These are phyloP conservation scores for Angophora floribunda DNA, from an alignment of 345 rosid species.

Conservation along the genomic window DNA sequence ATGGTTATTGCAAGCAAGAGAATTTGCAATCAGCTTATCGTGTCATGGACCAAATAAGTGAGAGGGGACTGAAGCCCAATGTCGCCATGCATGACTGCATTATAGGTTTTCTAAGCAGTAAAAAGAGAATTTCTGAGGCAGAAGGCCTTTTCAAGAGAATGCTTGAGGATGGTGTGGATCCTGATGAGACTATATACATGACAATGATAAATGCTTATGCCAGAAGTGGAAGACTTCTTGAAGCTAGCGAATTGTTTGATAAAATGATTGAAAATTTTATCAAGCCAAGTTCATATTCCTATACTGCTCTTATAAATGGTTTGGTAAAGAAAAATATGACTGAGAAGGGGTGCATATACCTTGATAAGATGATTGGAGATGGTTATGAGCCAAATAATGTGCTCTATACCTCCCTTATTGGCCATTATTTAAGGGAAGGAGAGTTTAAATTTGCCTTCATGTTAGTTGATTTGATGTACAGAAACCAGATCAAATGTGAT, in stretches of 20 bases:
- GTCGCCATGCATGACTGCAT: conserved; percentile 56
- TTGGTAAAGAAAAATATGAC: conserved; percentile 46
- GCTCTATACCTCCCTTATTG: conserved; percentile 47
- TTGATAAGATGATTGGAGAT: conserved; percentile 49
- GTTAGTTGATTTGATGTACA: conserved; percentile 41
- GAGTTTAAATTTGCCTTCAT: conserved; percentile 43
- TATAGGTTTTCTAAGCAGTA: conserved; percentile 34
- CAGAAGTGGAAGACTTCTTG: conserved; percentile 23
- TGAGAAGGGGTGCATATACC: conserved; percentile 48
- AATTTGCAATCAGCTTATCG: conserved; percentile 29
- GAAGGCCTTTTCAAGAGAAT: conserved; percentile 49
- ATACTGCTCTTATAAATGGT: conserved; percentile 54
- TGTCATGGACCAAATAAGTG: conserved; percentile 37
- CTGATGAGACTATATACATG: conserved; percentile 54
- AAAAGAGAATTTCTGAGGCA: conserved; percentile 36
- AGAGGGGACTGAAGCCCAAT: conserved; percentile 42
- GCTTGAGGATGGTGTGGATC: conserved; percentile 51
- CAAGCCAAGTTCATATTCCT: conserved; percentile 37
- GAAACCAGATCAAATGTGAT: conserved; percentile 29
- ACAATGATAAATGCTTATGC: conserved; percentile 67
- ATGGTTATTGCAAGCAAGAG: conserved; percentile 37
- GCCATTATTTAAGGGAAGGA: conserved; percentile 38
- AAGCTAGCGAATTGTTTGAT: conserved; percentile 50
- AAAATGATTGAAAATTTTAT: conserved; percentile 35
- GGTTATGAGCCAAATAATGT: conserved; percentile 59